Evolutionary conservation across 306 rosid genomes (phyloP).

Genomic region (Abrus precatorius): DNA sequence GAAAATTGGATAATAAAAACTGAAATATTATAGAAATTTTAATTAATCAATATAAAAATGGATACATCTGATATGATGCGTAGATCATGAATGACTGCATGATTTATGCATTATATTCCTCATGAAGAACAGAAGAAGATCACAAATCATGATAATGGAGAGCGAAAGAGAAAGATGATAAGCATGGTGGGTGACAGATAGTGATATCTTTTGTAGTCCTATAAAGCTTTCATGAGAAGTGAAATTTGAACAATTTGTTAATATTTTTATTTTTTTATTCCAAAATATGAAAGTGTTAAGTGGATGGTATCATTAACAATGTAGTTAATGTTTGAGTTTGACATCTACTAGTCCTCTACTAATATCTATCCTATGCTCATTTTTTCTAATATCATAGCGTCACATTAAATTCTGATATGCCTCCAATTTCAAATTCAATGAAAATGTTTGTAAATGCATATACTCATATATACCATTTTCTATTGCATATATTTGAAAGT

Average conservation of each 20-base stretch:
- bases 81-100: neutral
- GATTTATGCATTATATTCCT: neutral
- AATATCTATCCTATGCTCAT: neutral
- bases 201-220: neutral
- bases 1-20: neutral
- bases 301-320: neutral
- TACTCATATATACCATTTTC: neutral
- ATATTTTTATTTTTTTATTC: neutral
- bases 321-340: neutral
- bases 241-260: neutral
- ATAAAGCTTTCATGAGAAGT: neutral
- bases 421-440: neutral
- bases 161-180: constrained; percentile 2
- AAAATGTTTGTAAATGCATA: too few relatives aligned
- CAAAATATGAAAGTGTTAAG: constrained; percentile 2
- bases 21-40: neutral
- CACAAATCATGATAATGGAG: neutral
- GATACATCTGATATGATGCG: too few relatives aligned
- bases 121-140: constrained; percentile 16
- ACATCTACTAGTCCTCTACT: neutral
- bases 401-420: neutral
- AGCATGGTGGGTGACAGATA: constrained; percentile 20
- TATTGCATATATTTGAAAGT: neutral
- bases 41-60: too few relatives aligned
- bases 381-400: neutral